Evolutionary conservation across 495 filamentous ascomycete genomes (phyloP), one percentile per base, ranked within the genome.

Genomic region (Trichoderma reesei): DNA sequence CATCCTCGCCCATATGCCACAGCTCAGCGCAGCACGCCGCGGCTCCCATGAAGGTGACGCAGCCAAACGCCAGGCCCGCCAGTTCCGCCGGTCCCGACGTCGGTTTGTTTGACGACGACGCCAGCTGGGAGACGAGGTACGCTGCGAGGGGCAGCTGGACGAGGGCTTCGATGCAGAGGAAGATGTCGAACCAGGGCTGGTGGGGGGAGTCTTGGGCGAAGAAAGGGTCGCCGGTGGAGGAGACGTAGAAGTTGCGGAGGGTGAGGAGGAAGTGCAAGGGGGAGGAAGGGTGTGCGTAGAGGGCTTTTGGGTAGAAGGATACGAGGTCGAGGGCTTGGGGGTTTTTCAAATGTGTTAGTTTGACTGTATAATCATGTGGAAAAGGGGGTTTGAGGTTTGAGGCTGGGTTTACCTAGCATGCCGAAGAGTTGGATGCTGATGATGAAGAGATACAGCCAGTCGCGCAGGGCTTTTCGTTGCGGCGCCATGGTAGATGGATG

Each of bases 181-280:
- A 92, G 5, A 83, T 68, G 3, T 73, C 76, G 73, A 93, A 92
- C 86, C 90, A 96, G 1, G 61, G 56, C 77, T 76, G 60, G 75
- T 73, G 64, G 73, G 68, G 3, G 64, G 65, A 26, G 20, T 71
- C 73, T 0, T 89, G 86, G 2, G 85, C 75, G 71, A 91, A 89
- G 77, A 92, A 89, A 34, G 86, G 89, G 74, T 96, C 91, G 46
- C 84, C 83, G 77, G 86, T 90, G 8, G 79, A 88, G 14, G 72
- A 65, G 66, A 89, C 79, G 76, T 93, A 92, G 74, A 78, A 88
- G 0, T 73, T 67, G 41, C 86, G 85, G 41, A 90, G 46, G 0
- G 70, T 46, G 42, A 69, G 67, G 61, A 86, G 78, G 69, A 85
- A 67, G 69, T 80, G 75, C 5, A 81, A 67, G 1, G 78, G 76